Conservation (phyloP, 192 early-diverging fungal genomes). For the Fimicolochytrium jonesii region DNA sequence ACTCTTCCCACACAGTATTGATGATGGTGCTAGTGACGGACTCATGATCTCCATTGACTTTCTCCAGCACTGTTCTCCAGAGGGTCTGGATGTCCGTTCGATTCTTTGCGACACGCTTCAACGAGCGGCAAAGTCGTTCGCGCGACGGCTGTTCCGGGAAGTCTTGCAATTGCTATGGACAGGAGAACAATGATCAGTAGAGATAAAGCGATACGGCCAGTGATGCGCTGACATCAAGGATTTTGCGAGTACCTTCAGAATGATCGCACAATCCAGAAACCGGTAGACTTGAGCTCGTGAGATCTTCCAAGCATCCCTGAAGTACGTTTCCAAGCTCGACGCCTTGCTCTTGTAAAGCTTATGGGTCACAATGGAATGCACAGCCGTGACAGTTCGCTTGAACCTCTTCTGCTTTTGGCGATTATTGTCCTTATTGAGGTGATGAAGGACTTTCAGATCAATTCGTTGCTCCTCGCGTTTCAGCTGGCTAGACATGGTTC, state of each 20-base stretch:
- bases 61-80: slow-evolving; percentile 34
- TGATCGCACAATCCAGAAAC: slow-evolving; percentile 47
- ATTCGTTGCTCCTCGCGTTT: slow-evolving; percentile 32
- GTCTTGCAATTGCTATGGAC: slow-evolving; percentile 37
- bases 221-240: too few relatives aligned
- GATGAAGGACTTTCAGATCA: slow-evolving; percentile 34
- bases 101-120: slow-evolving; percentile 43
- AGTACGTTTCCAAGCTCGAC: slow-evolving; percentile 37
- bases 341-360: slow-evolving; percentile 44
- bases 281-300: slow-evolving; percentile 47
- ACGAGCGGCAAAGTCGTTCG: slow-evolving; percentile 49
- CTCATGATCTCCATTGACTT: slow-evolving; percentile 37
- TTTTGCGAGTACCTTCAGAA: slow-evolving; percentile 41
- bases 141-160: slow-evolving; percentile 42
- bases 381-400: slow-evolving; percentile 36
- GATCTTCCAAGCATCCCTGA: slow-evolving; percentile 46
- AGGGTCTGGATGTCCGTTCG: slow-evolving; percentile 36
- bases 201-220: too few relatives aligned
- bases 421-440: slow-evolving; percentile 28
- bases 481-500: slow-evolving; percentile 10
- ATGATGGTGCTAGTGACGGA: slow-evolving; percentile 39
- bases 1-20: slow-evolving; percentile 31
- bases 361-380: slow-evolving; percentile 34
- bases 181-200: too few relatives aligned
- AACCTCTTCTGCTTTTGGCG: slow-evolving; percentile 35